A percentile compares a stretch with the other conserved stretches of the same genome.
Evolutionary conservation across 164 flowering plant species (phyloP).

Genomic region (Aristolochia fimbriata): DNA sequence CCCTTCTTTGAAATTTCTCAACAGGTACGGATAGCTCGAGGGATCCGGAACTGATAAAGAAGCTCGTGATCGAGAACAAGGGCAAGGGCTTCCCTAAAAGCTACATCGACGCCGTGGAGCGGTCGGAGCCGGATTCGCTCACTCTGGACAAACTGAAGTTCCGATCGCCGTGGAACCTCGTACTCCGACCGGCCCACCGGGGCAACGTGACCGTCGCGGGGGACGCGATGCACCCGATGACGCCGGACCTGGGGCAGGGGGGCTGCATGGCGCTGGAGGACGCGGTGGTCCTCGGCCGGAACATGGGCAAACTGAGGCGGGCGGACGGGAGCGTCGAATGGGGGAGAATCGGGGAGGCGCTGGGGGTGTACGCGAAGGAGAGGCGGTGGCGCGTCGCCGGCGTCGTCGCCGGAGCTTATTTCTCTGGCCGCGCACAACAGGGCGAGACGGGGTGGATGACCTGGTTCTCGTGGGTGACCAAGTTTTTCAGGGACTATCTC

Average conservation of each 20-base stretch:
- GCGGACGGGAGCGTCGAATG: constrained; percentile 1
- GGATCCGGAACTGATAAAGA: constrained; percentile 14
- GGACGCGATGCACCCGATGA: constrained; percentile 53
- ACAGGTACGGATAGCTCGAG: neutral
- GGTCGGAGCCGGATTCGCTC: constrained; percentile 11
- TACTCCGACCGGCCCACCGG: constrained; percentile 19
- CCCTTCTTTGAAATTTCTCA: neutral
- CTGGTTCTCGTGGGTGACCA: neutral
- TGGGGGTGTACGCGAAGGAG: constrained; percentile 11
- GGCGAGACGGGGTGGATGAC: constrained; percentile 5
- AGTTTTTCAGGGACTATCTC: neutral
- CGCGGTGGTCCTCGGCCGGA: constrained; percentile 29
- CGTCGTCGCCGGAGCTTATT: constrained; percentile 4
- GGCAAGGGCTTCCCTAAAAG: constrained; percentile 14
- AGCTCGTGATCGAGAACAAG: constrained; percentile 9
- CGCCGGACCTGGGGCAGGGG: constrained; percentile 40
- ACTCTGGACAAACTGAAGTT: constrained; percentile 24
- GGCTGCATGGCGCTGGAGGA: constrained; percentile 36
- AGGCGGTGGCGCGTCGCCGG: constrained; percentile 12
- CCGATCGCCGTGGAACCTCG: constrained; percentile 31
- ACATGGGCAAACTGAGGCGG: constrained; percentile 17
- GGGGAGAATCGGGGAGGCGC: neutral
- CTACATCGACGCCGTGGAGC: constrained; percentile 12
- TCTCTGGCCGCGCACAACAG: constrained; percentile 8
- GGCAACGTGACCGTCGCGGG: constrained; percentile 29